Evolutionary conservation across 2,329 filamentous ascomycete species (phyloP), one percentile per base, ranked within the genome.

Genomic region (Verticillium zaregamsianum): DNA sequence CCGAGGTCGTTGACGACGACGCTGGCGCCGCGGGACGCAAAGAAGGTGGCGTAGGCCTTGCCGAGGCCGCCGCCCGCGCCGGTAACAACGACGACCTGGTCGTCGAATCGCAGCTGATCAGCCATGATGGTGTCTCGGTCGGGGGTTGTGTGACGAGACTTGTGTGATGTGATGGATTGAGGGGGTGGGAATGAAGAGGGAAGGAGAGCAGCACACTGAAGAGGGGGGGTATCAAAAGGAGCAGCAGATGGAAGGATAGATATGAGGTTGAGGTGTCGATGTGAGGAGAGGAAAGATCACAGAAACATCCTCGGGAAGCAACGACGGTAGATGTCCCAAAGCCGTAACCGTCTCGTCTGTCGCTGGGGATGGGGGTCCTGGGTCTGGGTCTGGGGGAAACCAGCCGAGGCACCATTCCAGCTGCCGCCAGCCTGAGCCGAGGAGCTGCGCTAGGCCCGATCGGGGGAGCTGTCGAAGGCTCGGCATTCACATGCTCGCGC

Each of bases 1-100:
- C 95, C 95, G 59, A 98, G 85, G 75, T 99, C 95, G 77, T 99
- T 99, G 70, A 99, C 95, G 57, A 99, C 94, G 69, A 96, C 91
- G 77, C 90, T 96, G 69, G 93, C 95, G 71, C 95, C 95, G 73
- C 94, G 88, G 61, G 91, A 93, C 62, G 86, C 95, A 74, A 96
- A 98, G 83, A 97, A 98, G 64, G 89, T 81, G 68, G 96, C 93
- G 75, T 90, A 97, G 71, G 89, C 89, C 76, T 89, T 91, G 70
- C 90, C 90, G 62, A 94, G 80, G 66, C 91, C 91, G 74, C 90
- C 90, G 67, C 91, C 90, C 63, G 91, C 91, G 69, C 90, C 90
- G 61, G 91, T 94, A 69, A 94, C 88, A 69, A 94, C 90, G 72
- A 92, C 89, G 69, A 90, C 91, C 80, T 93, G 91, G 78, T 88